Percentiles rank a stretch among this genome's conserved stretches.
Conservation (phyloP, 2,329 filamentous ascomycete species). For the Grosmannia huntii region DNA sequence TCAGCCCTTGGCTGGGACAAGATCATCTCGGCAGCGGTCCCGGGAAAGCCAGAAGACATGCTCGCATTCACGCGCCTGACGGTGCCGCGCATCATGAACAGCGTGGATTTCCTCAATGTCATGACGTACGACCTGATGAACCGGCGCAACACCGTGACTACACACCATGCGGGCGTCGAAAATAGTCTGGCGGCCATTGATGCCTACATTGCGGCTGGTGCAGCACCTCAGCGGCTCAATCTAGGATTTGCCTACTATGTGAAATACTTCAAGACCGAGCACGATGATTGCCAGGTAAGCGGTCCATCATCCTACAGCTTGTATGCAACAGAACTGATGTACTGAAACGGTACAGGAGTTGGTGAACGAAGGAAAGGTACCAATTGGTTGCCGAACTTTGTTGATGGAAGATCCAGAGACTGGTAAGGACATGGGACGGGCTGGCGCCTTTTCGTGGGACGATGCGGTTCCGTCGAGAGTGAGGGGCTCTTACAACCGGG, state of each 20-base stretch:
- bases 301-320: too few species aligned
- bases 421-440: conserved; percentile 43
- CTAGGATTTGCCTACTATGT: conserved; percentile 58
- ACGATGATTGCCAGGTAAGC: conserved; percentile 21
- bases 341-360: neutral
- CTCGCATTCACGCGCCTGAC: conserved; percentile 49
- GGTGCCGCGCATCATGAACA: conserved; percentile 43
- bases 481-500: conserved; percentile 42
- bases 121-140: conserved; percentile 67
- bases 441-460: conserved; percentile 45
- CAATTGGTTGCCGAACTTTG: conserved; percentile 46
- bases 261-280: conserved; percentile 50
- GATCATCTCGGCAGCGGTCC: conserved; percentile 54
- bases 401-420: conserved; percentile 45
- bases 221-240: conserved; percentile 42
- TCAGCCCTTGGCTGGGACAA: conserved; percentile 42
- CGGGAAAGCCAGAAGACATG: conserved; percentile 51
- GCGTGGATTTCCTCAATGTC: conserved; percentile 55
- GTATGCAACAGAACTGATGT: neutral
- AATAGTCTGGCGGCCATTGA: conserved; percentile 42
- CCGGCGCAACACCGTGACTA: conserved; percentile 52
- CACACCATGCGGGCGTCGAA: conserved; percentile 48
- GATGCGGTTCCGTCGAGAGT: conserved; percentile 40
- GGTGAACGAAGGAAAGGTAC: conserved; percentile 11
- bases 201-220: conserved; percentile 45